Evolutionary conservation across 179 eudicot species (phyloP).

Genomic region (Carnegiea gigantea): DNA sequence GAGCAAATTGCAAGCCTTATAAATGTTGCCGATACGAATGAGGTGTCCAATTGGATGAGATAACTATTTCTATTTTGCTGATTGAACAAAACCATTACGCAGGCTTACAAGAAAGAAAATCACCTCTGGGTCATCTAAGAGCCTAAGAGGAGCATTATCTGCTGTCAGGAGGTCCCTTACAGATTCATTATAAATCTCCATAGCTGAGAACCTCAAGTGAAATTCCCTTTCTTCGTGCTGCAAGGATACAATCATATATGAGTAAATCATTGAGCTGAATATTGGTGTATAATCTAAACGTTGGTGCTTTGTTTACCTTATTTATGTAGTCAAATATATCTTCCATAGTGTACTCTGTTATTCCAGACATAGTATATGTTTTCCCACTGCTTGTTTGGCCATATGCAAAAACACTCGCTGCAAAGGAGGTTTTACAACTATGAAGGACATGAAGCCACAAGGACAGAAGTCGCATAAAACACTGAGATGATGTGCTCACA

Average conservation of each 20-base stretch:
- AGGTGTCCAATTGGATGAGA: neutral
- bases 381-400: slow-evolving; percentile 99
- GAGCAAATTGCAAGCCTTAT: neutral
- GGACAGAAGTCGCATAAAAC: neutral
- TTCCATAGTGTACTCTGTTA: slow-evolving; percentile 72
- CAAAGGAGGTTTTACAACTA: slow-evolving; percentile 10
- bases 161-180: slow-evolving; percentile 79
- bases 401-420: slow-evolving; percentile 91
- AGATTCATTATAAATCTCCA: slow-evolving; percentile 97
- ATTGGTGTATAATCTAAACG: neutral
- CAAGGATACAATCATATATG: slow-evolving; percentile 28
- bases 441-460: slow-evolving; percentile 12
- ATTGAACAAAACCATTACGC: neutral
- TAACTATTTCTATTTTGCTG: neutral
- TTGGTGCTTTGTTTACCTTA: slow-evolving; percentile 36
- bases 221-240: slow-evolving; percentile 85
- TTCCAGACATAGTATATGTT: slow-evolving; percentile 87
- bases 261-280: neutral
- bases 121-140: slow-evolving; percentile 98
- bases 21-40: neutral
- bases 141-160: slow-evolving; percentile 70
- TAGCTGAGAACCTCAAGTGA: slow-evolving; percentile 77
- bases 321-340: slow-evolving; percentile 60
- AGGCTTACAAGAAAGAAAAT: slow-evolving; percentile 7
- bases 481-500: slow-evolving; percentile 42